Base-by-base conservation (phyloP, 176 grass and related monocot genomes). In the Triticum urartu region DNA sequence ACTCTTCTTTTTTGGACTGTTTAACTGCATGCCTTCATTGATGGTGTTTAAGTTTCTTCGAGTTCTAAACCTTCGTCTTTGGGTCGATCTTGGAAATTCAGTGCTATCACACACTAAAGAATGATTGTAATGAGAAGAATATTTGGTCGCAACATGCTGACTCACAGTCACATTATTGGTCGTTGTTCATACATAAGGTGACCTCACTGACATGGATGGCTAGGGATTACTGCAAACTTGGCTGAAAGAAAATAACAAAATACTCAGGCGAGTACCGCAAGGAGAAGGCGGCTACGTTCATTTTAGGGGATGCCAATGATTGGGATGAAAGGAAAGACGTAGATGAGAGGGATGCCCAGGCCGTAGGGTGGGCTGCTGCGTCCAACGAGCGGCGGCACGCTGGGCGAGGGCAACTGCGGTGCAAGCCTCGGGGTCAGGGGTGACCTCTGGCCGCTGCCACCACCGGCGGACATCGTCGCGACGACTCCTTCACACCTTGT, bases 251-350 rank as follows among this genome's bases (percentile, higher is more conserved):
- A 64, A 42, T 2, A 68, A 10, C 25, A 7, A 2, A 24, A 25
- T 43, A n/a, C 28, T 30, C 28, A 30, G 26, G 26, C 26, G 26
- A 26, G 26, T 26, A 26, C 26, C 26, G 26, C 26, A 26, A 26
- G 26, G 26, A 26, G 26, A 26, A 26, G 26, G 28, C 50, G 10
- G 10, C 3, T 32, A 7, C 3, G 6, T 58, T 68, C 24, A 15
- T 34, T 34, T 84, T 26, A 90, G 17, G 33, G 50, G 14, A 52
- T 52, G 48, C 48, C 50, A 54, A 54, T 91, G 81, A 88, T 85
- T 0, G 90, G 90, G 30, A 91, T 26, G 86, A 91, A 91, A 63
- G 78, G 86, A 64, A 91, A 88, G 81, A 91, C 70, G 83, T 48
- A 86, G 54, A 91, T 86, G 82, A 88, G 82, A 4, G 90, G 83